phyloP scores from a whole-genome alignment of 2,329 filamentous ascomycete genomes.

The Hymenoscyphus infarciens region DNA sequence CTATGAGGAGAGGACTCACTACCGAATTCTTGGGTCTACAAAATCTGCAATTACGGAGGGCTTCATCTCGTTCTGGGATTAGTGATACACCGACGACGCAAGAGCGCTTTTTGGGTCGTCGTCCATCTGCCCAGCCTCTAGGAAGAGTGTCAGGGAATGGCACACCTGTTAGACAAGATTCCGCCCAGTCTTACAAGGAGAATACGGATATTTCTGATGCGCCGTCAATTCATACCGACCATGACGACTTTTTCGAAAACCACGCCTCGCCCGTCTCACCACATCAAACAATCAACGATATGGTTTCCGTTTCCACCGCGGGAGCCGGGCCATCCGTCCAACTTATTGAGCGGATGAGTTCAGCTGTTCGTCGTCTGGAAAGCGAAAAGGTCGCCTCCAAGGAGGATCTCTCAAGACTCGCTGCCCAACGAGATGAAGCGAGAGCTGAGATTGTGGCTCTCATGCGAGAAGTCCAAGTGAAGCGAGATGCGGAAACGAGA shows the following conservation, averaged over 20 bases:
- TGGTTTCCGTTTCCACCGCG: conserved; percentile 84
- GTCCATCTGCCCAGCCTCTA: conserved; percentile 28
- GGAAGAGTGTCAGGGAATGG: conserved; percentile 29
- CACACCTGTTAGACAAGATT: conserved; percentile 34
- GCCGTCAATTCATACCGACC: conserved; percentile 35
- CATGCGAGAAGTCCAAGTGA: conserved; percentile 80
- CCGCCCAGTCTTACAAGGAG: conserved; percentile 27
- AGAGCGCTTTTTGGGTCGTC: conserved; percentile 25
- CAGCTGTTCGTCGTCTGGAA: conserved; percentile 84
- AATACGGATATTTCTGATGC: conserved; percentile 26
- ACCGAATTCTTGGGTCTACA: conserved; percentile 37
- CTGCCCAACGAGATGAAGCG: conserved; percentile 85
- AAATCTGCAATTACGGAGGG: conserved; percentile 35
- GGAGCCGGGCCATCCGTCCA: conserved; percentile 91
- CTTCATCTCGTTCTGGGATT: conserved; percentile 31
- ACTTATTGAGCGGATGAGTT: conserved; percentile 93
- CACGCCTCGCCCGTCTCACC: conserved; percentile 57
- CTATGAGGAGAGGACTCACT: conserved; percentile 33
- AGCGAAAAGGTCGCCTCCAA: conserved; percentile 84
- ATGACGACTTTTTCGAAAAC: conserved; percentile 48
- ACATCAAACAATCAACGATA: conserved; percentile 72
- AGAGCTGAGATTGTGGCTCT: conserved; percentile 84
- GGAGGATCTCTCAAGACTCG: conserved; percentile 79
- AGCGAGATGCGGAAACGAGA: conserved; percentile 55
- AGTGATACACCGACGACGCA: conserved; percentile 26